phyloP scores from a whole-genome alignment of 1,139 yeast species.

The Saccharomycopsis hybrid region DNA sequence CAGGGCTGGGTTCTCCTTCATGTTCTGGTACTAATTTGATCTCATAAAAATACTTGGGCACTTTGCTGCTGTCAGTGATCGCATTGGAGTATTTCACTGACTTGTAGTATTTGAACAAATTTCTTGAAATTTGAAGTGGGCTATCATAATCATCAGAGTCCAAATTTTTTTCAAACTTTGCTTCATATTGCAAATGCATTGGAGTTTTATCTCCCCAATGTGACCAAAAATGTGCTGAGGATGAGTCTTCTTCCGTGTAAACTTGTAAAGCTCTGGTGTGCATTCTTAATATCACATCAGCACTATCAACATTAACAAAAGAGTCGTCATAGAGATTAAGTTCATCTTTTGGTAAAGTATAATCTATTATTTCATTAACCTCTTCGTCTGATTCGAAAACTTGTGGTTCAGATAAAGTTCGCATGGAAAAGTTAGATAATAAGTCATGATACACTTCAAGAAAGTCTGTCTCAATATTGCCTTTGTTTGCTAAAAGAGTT shows the following conservation, averaged over 20 bases:
- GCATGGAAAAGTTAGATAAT: not conserved
- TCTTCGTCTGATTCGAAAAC: slow-evolving; percentile 1
- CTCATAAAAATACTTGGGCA: slow-evolving; percentile 17
- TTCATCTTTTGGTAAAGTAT: slow-evolving; percentile 10
- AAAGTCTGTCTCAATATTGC: slow-evolving; percentile 23
- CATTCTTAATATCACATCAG: slow-evolving; percentile 3
- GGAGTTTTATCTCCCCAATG: too few species aligned
- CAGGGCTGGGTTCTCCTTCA: slow-evolving; percentile 3
- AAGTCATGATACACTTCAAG: slow-evolving; percentile 23
- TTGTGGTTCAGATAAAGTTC: not conserved
- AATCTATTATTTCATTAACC: slow-evolving; percentile 6
- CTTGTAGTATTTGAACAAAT: slow-evolving; percentile 12
- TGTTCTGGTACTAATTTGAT: slow-evolving; percentile 10
- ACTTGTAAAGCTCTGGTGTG: slow-evolving; percentile 4
- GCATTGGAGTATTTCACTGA: slow-evolving; percentile 10
- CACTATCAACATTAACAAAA: slow-evolving; percentile 14
- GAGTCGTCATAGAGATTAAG: slow-evolving; percentile 10
- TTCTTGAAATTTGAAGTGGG: slow-evolving; percentile 4
- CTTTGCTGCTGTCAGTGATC: slow-evolving; percentile 7
- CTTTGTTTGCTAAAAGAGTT: slow-evolving; percentile 5
- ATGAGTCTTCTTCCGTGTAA: not conserved
- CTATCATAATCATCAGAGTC: not conserved
- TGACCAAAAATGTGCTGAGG: too few species aligned
- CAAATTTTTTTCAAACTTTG: slow-evolving; percentile 1
- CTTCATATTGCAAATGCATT: slow-evolving; percentile 6